phyloP scores from a whole-genome alignment of 208 protist genomes.

The Leishmania major region DNA sequence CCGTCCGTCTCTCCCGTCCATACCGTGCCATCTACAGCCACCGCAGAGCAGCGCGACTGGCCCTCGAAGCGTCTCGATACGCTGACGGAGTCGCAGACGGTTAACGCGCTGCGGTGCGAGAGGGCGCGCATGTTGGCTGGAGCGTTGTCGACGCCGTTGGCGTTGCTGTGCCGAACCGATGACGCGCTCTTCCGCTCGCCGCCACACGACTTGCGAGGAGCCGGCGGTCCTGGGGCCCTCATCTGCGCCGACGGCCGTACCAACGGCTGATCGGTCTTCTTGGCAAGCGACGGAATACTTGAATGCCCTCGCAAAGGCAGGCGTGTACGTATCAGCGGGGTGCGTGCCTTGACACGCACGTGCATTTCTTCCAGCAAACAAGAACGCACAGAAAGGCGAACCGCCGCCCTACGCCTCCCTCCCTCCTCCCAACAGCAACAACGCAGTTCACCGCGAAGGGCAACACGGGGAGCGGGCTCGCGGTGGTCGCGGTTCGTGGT shows the following conservation, averaged over 20 bases:
- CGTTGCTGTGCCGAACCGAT: too few species aligned
- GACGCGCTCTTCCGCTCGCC: not conserved
- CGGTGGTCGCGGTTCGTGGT: too few species aligned
- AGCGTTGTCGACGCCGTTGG: not conserved
- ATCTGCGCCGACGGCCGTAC: not conserved
- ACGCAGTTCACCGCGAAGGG: too few species aligned
- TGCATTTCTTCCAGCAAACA: not conserved
- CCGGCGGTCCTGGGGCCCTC: too few species aligned
- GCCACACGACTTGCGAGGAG: not conserved
- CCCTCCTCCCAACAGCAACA: not conserved
- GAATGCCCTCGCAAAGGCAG: not conserved
- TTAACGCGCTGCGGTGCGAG: not conserved
- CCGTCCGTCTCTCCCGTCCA: conserved; percentile 75
- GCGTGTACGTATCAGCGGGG: not conserved
- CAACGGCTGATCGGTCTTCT: not conserved
- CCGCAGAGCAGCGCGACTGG: conserved; percentile 57
- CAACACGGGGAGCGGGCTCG: too few species aligned
- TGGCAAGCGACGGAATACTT: not conserved
- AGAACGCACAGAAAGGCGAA: conserved; percentile 3
- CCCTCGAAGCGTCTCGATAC: conserved; percentile 45
- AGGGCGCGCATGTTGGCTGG: conserved; percentile 9
- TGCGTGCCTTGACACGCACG: not conserved
- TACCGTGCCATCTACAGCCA: conserved; percentile 46
- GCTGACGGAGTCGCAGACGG: conserved; percentile 31
- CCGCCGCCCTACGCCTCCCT: not conserved